Percentiles rank a stretch among this genome's conserved stretches.
Evolutionary conservation across 129 eudicot genomes (phyloP).

Genomic region (Escallonia rubra): DNA sequence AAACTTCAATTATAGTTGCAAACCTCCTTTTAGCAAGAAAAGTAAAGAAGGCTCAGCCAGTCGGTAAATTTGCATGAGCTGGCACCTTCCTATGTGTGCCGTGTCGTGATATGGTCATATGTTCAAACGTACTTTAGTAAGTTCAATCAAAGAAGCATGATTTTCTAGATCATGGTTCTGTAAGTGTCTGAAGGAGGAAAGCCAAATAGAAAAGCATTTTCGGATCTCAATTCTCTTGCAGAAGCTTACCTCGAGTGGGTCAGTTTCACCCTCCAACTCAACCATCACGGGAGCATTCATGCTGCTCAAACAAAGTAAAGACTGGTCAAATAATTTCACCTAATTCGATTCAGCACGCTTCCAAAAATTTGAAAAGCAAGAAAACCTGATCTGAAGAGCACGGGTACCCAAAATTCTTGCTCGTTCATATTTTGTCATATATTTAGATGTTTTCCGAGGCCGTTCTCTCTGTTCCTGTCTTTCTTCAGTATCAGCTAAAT

Average conservation of each 20-base stretch:
- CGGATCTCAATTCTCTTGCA: neutral
- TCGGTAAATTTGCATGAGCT: too few relatives aligned
- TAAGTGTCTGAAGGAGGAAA: neutral
- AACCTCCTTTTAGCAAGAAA: too few relatives aligned
- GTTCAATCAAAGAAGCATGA: too few relatives aligned
- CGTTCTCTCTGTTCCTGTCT: slow-evolving; percentile 46
- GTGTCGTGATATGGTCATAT: too few relatives aligned
- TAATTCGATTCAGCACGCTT: neutral
- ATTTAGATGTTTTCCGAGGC: slow-evolving; percentile 82
- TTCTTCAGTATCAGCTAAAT: slow-evolving; percentile 61
- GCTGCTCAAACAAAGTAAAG: slow-evolving; percentile 30
- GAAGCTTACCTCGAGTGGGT: slow-evolving; percentile 83
- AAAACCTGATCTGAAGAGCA: slow-evolving; percentile 85
- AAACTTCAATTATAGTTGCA: too few relatives aligned
- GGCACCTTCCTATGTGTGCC: too few relatives aligned
- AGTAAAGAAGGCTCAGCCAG: too few relatives aligned
- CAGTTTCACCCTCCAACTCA: slow-evolving; percentile 96
- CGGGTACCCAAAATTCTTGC: slow-evolving; percentile 96
- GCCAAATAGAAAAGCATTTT: neutral
- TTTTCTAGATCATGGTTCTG: neutral
- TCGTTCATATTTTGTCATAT: slow-evolving; percentile 92
- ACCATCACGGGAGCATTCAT: slow-evolving; percentile 99
- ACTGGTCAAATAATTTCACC: neutral
- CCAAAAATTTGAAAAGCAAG: neutral
- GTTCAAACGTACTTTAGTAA: too few relatives aligned